Conservation (phyloP, 2,329 filamentous ascomycete species). For the Bretziella fagacearum region DNA sequence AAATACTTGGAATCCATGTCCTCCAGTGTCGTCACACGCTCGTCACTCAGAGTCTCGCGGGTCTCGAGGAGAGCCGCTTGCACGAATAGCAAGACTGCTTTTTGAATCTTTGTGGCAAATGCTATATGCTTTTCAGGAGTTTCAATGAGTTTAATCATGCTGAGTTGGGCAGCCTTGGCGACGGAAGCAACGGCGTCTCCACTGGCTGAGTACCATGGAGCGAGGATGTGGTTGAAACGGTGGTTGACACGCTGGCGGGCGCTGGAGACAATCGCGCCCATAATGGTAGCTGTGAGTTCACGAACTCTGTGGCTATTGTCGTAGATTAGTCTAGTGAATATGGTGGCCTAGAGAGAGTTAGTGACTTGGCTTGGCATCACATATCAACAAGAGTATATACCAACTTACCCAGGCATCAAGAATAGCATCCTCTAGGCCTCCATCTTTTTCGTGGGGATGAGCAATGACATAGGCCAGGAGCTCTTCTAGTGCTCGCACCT, state of each 20-base stretch:
- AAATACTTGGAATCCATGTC: constrained; percentile 77
- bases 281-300: constrained; percentile 30
- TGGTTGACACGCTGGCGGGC: constrained; percentile 70
- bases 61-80: constrained; percentile 68
- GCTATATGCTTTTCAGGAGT: constrained; percentile 61
- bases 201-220: constrained; percentile 77
- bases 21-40: constrained; percentile 65
- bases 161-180: constrained; percentile 58
- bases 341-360: constrained; percentile 41
- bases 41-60: constrained; percentile 68
- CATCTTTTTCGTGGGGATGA: constrained; percentile 35
- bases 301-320: constrained; percentile 63
- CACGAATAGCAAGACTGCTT: constrained; percentile 66
- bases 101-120: constrained; percentile 70
- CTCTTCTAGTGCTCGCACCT: constrained; percentile 79
- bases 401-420: constrained; percentile 70
- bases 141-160: constrained; percentile 57
- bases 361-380: not conserved
- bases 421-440: constrained; percentile 61
- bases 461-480: constrained; percentile 46
- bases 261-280: constrained; percentile 31
- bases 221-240: constrained; percentile 59
- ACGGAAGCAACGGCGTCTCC: constrained; percentile 74
- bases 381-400: not conserved
- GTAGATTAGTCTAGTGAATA: constrained; percentile 52